These are phyloP conservation scores for Strigomonas galati DNA, from an alignment of 208 protist species.

Conservation along the genomic window DNA sequence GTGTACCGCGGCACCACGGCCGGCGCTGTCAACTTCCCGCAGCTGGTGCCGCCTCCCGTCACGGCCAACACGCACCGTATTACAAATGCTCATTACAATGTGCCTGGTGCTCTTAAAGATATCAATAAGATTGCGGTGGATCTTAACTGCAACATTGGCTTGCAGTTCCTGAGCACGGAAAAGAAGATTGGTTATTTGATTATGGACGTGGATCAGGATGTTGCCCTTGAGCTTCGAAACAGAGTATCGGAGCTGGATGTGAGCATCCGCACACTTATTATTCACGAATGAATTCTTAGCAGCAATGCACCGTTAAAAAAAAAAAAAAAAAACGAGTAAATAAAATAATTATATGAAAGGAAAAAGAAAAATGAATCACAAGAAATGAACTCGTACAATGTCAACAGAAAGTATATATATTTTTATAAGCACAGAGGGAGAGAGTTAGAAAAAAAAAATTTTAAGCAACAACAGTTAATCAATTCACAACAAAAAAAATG, in stretches of 20 bases:
- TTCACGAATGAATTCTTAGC: slow-evolving; percentile 23
- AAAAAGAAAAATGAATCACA: neutral
- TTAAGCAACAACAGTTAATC: no score
- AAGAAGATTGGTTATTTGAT: slow-evolving; percentile 80
- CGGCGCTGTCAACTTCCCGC: slow-evolving; percentile 92
- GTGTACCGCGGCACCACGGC: slow-evolving; percentile 65
- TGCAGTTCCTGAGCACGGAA: slow-evolving; percentile 72
- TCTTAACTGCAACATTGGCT: slow-evolving; percentile 75
- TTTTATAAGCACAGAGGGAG: no score
- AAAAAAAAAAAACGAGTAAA: slow-evolving; percentile 1
- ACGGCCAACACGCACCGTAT: slow-evolving; percentile 55
- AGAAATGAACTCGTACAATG: neutral
- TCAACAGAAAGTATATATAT: neutral
- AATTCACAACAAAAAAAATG: no score
- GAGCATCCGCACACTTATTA: slow-evolving; percentile 61
- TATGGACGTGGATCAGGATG: slow-evolving; percentile 66
- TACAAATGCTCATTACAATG: slow-evolving; percentile 90
- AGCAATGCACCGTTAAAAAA: no score
- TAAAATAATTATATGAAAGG: neutral
- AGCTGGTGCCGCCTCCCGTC: slow-evolving; percentile 59
- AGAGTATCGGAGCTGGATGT: slow-evolving; percentile 41
- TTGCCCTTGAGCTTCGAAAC: slow-evolving; percentile 37
- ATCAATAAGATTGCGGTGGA: slow-evolving; percentile 88
- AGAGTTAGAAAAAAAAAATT: no score
- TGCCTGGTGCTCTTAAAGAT: slow-evolving; percentile 86